phyloP scores from a whole-genome alignment of 1,139 yeast genomes.

The Zygosaccharomyces sapae region DNA sequence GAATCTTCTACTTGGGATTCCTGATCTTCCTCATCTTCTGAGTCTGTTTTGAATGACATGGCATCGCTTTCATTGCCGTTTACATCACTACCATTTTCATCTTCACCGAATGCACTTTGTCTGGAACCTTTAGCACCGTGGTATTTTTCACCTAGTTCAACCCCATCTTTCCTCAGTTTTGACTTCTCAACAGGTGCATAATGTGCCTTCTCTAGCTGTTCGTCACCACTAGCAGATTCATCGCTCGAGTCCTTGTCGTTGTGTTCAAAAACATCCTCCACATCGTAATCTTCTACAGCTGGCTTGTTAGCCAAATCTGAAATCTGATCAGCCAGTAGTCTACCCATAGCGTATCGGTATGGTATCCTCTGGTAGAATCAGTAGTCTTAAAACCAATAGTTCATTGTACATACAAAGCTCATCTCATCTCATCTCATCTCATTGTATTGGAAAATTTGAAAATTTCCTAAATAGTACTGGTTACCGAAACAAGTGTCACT shows the following conservation, averaged over 20 bases:
- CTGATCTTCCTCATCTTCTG: constrained; percentile 12
- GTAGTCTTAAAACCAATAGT: not conserved
- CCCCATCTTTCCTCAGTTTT: constrained; percentile 52
- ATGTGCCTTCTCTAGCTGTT: constrained; percentile 51
- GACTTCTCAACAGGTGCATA: constrained; percentile 69
- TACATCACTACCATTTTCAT: constrained; percentile 33
- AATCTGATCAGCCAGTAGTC: constrained; percentile 63
- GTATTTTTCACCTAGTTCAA: constrained; percentile 58
- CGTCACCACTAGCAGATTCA: constrained; percentile 33
- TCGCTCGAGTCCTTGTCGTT: constrained; percentile 32
- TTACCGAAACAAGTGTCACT: not conserved
- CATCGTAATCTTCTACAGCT: constrained; percentile 62
- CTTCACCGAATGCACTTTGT: constrained; percentile 47
- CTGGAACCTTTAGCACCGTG: constrained; percentile 62
- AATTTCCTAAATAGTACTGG: not conserved
- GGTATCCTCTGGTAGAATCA: not conserved
- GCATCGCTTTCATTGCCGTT: constrained; percentile 17
- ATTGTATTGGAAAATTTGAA: constrained; percentile 11
- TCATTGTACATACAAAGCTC: not conserved
- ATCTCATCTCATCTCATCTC: constrained; percentile 16
- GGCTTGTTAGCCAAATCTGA: constrained; percentile 57
- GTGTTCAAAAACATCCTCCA: constrained; percentile 57
- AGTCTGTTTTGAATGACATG: too few relatives aligned
- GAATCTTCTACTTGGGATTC: not conserved
- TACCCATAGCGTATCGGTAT: constrained; percentile 17